Conservation (phyloP, 192 early-diverging fungal genomes). For the Linnemannia zychae region DNA sequence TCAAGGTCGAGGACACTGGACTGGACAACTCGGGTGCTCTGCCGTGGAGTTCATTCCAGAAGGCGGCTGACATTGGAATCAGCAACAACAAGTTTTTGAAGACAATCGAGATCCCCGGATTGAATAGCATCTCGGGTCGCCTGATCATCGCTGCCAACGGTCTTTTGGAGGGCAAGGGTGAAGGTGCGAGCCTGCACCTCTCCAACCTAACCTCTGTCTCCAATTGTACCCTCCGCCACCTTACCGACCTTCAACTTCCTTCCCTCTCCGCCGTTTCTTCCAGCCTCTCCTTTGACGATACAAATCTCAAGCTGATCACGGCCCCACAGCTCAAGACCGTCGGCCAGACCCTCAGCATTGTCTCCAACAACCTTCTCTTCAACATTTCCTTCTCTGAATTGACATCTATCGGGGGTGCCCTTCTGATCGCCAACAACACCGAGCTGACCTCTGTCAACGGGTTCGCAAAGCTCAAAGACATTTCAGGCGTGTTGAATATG, state of each 20-base stretch:
- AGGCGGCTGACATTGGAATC: slow-evolving; percentile 63
- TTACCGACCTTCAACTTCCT: slow-evolving; percentile 58
- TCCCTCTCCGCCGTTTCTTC: slow-evolving; percentile 61
- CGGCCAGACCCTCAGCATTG: slow-evolving; percentile 69
- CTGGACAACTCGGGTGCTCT: slow-evolving; percentile 60
- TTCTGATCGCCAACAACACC: slow-evolving; percentile 75
- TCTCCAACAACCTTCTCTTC: slow-evolving; percentile 66
- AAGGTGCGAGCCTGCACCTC: slow-evolving; percentile 56
- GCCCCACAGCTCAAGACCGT: slow-evolving; percentile 61
- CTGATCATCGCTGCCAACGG: slow-evolving; percentile 71
- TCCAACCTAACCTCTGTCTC: slow-evolving; percentile 65
- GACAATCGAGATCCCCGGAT: slow-evolving; percentile 62
- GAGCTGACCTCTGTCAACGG: slow-evolving; percentile 63
- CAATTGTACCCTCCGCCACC: slow-evolving; percentile 72
- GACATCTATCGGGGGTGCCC: slow-evolving; percentile 69
- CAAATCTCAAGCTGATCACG: slow-evolving; percentile 64
- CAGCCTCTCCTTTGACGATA: slow-evolving; percentile 73
- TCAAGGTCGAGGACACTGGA: slow-evolving; percentile 59
- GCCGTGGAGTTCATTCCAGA: slow-evolving; percentile 53
- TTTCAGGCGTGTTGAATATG: slow-evolving; percentile 72
- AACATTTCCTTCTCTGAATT: slow-evolving; percentile 71
- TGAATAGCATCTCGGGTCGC: slow-evolving; percentile 61
- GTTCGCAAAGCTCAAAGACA: slow-evolving; percentile 68
- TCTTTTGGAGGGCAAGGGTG: slow-evolving; percentile 42
- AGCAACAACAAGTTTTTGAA: slow-evolving; percentile 68